phyloP scores from a whole-genome alignment of 192 early-diverging fungal species.

The Coemansia umbellata region DNA sequence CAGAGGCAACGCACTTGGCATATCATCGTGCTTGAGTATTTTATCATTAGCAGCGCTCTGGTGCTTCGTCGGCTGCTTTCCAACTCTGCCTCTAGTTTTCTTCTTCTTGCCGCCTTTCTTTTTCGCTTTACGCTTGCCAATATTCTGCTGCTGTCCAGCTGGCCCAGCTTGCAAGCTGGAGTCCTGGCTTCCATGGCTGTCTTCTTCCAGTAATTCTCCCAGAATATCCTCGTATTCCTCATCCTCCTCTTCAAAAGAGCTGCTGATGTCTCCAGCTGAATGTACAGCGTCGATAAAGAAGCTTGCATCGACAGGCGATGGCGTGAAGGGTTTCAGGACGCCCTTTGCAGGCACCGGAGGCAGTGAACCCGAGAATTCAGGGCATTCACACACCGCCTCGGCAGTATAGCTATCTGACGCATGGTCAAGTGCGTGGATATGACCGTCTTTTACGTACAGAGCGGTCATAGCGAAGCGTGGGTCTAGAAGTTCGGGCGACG shows the following conservation, averaged over 20 bases:
- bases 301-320: constrained; percentile 28
- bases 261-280: too few relatives aligned
- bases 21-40: background rate
- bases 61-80: constrained; percentile 3
- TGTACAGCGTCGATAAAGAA: constrained; percentile 22
- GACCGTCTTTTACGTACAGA: constrained; percentile 46
- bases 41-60: background rate
- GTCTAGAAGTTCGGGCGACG: constrained; percentile 40
- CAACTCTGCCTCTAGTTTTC: constrained; percentile 12
- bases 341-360: constrained; percentile 21
- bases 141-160: background rate
- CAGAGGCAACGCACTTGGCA: constrained; percentile 21
- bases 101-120: constrained; percentile 28
- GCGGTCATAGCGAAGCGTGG: constrained; percentile 39
- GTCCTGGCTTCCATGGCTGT: constrained; percentile 1
- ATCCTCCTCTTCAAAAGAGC: background rate
- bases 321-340: constrained; percentile 43
- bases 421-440: constrained; percentile 28
- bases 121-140: constrained; percentile 1
- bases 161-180: background rate
- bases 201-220: constrained; percentile 4
- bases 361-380: background rate
- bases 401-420: too few relatives aligned
- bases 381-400: too few relatives aligned
- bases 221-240: constrained; percentile 1